These are phyloP conservation scores for Gossypium gossypioides DNA, from an alignment of 441 rosid species.

Conservation along the genomic window DNA sequence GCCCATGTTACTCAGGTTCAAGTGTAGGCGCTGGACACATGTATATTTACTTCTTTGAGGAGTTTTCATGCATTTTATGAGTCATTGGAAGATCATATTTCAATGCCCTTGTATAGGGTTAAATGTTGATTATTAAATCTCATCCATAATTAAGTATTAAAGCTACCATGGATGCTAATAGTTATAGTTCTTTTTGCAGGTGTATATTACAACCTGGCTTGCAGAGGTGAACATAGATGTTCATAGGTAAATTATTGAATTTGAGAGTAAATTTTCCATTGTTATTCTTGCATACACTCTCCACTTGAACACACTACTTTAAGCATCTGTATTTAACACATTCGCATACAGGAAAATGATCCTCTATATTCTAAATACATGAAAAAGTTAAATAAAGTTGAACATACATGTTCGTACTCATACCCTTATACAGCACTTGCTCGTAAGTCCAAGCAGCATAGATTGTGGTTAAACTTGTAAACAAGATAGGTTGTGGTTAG, in stretches of 20 bases:
- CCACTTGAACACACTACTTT: too few species aligned
- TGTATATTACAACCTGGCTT: slow-evolving; percentile 70
- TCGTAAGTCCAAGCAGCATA: neutral
- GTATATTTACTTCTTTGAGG: neutral
- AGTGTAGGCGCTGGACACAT: neutral
- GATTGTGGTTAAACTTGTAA: neutral
- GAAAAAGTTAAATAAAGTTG: neutral
- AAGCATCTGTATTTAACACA: neutral
- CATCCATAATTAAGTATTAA: neutral
- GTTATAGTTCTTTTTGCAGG: slow-evolving; percentile 28
- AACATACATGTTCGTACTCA: neutral
- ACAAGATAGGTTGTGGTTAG: neutral
- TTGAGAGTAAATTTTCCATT: neutral
- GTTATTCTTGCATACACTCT: neutral
- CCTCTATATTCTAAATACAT: neutral
- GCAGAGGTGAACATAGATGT: slow-evolving; percentile 61
- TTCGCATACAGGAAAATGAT: neutral
- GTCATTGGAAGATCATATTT: neutral
- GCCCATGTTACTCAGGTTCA: neutral
- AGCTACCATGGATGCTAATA: neutral
- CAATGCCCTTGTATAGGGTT: neutral
- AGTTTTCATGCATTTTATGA: neutral
- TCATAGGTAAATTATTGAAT: slow-evolving; percentile 38
- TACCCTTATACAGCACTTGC: neutral
- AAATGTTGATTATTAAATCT: neutral